Percentiles rank a stretch among this genome's conserved stretches.
Evolutionary conservation across 2,329 filamentous ascomycete genomes (phyloP).

Genomic region (Scytalidium sp.): DNA sequence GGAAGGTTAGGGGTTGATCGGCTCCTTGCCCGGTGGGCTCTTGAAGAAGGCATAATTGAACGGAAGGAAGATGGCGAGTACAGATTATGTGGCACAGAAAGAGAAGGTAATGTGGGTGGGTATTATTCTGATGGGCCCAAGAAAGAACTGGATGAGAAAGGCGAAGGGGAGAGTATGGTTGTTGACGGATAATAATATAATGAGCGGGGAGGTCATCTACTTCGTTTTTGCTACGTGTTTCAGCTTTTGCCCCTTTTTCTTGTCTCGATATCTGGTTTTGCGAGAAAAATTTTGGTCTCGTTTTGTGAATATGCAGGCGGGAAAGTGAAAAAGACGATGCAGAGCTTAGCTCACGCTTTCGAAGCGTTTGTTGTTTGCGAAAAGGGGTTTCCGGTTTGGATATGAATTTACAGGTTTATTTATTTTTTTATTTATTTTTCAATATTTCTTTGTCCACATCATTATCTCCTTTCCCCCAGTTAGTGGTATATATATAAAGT

Average conservation of each 20-base stretch:
- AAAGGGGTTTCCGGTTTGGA: background rate
- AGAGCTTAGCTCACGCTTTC: background rate
- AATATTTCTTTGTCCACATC: no score
- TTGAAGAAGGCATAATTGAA: slow-evolving; percentile 63
- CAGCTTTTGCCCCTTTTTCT: background rate
- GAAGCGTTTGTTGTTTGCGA: background rate
- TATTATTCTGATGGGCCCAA: slow-evolving; percentile 30
- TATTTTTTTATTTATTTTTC: no score
- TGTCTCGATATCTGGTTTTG: background rate
- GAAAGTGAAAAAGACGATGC: background rate
- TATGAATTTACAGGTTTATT: background rate
- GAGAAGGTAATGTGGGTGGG: slow-evolving; percentile 25
- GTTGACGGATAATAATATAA: slow-evolving; percentile 12
- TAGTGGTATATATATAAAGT: no score
- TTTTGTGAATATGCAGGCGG: background rate
- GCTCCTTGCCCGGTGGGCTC: slow-evolving; percentile 58
- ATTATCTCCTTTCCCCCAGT: no score
- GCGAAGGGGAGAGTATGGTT: slow-evolving; percentile 22
- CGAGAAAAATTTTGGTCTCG: background rate
- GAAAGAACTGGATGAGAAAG: slow-evolving; percentile 20
- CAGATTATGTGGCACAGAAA: slow-evolving; percentile 45
- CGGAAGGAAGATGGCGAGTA: slow-evolving; percentile 53
- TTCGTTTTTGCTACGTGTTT: no score
- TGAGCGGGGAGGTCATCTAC: background rate
- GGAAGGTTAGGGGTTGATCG: slow-evolving; percentile 54